Evolutionary conservation across 2,329 filamentous ascomycete genomes (phyloP).

Genomic region (Trichoderma brevicompactum): DNA sequence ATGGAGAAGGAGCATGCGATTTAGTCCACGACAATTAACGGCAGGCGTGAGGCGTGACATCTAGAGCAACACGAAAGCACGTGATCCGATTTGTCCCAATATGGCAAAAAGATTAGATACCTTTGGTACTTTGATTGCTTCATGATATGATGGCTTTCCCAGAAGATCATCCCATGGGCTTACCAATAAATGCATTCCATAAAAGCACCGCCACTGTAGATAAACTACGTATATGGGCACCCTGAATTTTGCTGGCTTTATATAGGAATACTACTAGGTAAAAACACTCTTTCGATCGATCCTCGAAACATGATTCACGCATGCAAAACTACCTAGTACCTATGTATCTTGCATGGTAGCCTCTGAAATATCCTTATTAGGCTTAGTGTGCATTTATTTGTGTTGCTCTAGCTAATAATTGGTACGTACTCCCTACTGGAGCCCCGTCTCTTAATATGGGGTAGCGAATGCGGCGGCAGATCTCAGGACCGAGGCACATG

Average conservation of each 20-base stretch:
- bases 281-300: too few species aligned
- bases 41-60: slow-evolving; percentile 32
- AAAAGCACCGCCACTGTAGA: too few species aligned
- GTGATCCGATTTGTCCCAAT: slow-evolving; percentile 32
- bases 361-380: too few species aligned
- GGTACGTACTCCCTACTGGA: too few species aligned
- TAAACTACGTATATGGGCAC: too few species aligned
- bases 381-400: too few species aligned
- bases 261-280: too few species aligned
- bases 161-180: not conserved
- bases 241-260: not conserved
- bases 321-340: too few species aligned
- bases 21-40: not conserved
- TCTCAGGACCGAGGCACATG: slow-evolving; percentile 44
- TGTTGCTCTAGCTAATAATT: not conserved
- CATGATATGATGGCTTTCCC: not conserved
- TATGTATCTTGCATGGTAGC: too few species aligned
- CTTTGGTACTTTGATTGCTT: slow-evolving; percentile 31
- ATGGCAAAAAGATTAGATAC: slow-evolving; percentile 12
- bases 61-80: slow-evolving; percentile 37
- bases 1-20: not conserved
- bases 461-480: slow-evolving; percentile 11
- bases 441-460: slow-evolving; percentile 4
- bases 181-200: too few species aligned
- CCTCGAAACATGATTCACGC: too few species aligned